These are phyloP conservation scores for Platanus orientalis DNA, from an alignment of 164 flowering plant species.

Conservation along the genomic window DNA sequence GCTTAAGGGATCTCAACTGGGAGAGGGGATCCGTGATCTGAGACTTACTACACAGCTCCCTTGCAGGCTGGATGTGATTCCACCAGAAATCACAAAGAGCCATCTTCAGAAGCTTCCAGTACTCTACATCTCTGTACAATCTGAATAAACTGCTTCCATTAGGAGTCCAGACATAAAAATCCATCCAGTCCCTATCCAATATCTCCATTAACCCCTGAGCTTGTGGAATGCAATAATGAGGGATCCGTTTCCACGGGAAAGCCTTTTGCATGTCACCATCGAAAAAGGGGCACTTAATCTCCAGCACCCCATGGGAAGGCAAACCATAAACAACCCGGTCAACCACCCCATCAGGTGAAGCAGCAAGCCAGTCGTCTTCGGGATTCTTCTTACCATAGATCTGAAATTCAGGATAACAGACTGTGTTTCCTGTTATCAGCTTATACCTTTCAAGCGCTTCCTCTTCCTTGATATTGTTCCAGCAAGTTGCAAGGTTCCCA, in stretches of 20 bases:
- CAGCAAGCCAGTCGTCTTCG: constrained; percentile 54
- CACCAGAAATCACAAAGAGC: constrained; percentile 73
- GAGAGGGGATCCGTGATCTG: constrained; percentile 34
- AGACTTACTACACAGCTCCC: constrained; percentile 29
- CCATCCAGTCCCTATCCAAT: constrained; percentile 67
- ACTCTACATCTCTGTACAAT: constrained; percentile 38
- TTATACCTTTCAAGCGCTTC: constrained; percentile 61
- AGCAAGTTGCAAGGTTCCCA: constrained; percentile 51
- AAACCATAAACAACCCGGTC: constrained; percentile 30
- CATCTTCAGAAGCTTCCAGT: constrained; percentile 43
- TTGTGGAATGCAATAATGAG: constrained; percentile 57
- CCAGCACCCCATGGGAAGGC: constrained; percentile 48
- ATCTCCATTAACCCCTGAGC: constrained; percentile 79
- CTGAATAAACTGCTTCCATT: constrained; percentile 65
- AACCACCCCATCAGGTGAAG: constrained; percentile 66
- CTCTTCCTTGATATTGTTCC: constrained; percentile 57
- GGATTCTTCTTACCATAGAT: constrained; percentile 29
- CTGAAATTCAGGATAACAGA: constrained; percentile 43
- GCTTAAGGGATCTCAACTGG: constrained; percentile 32
- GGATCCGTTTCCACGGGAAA: constrained; percentile 52
- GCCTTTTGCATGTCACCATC: constrained; percentile 39
- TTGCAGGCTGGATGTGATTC: constrained; percentile 64
- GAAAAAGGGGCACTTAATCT: constrained; percentile 60
- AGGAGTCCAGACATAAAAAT: constrained; percentile 64
- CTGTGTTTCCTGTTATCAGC: constrained; percentile 44